Base-by-base conservation (phyloP, 2,329 filamentous ascomycete species). In the Orbilia javanica region DNA sequence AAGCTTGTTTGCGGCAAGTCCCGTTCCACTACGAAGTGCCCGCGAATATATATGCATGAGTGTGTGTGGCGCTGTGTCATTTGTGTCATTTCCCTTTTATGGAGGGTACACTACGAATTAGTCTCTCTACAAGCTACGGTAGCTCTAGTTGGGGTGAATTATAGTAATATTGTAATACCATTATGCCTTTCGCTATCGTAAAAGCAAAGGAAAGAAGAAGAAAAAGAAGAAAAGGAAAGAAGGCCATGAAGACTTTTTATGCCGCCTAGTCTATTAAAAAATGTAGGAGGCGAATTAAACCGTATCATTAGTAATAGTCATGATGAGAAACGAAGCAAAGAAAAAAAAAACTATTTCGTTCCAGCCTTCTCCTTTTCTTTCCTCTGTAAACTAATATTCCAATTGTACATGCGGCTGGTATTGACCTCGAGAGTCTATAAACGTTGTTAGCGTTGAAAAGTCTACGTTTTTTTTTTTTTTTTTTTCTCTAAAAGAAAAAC, bases 371-470 rank as follows among this genome's bases (percentile, higher is more conserved):
- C 88, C 44, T 91, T 96, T 79, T 97, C 94, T 87, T 97, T 97
- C 81, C 96, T 88, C 85, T 96, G 93, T 86, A 97, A 93, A 50
- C 95, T 93, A 3, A 99, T 94, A 83, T 99, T 96, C 95, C 96
- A 98, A 85, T 99, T 99, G 85, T 99, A 98, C n/a, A 99, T 94
- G 80, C 96, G 89, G 22, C 96, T 96, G 46, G 95, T 94, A 3
- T 96, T 96, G 36, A 99, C 96, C 85, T 99, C 96, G 87, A 99
- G 91, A 0, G 94, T 97, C 93, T 96, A 81, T 39, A 18, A 36
- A 13, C 8, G 11, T 25, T 82, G 63, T 77, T 68, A 42, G 10
- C 27, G 31, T 11, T 53, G 7, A 63, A 8, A 3, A n/a, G 2
- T 31, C 22, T n/a, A 18, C n/a, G 5, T 27, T 31, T 22, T 18